A percentile compares a stretch with the other conserved stretches of the same genome.
phyloP scores from a whole-genome alignment of 202 grass and related monocot genomes.

The Zizania palustris region DNA sequence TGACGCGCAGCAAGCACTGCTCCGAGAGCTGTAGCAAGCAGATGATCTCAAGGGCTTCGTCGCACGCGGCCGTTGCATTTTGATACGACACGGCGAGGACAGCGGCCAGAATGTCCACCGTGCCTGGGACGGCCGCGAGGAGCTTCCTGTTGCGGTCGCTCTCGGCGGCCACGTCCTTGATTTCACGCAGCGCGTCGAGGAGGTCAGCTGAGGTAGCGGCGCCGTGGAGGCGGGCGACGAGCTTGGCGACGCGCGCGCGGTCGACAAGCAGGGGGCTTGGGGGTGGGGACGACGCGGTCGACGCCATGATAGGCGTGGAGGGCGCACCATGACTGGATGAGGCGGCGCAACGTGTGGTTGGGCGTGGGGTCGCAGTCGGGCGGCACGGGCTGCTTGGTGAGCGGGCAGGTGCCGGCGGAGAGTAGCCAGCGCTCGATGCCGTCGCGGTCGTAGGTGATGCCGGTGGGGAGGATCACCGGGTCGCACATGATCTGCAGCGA shows the following conservation, averaged over 20 bases:
- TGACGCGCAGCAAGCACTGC: background rate
- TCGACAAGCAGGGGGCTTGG: conserved; percentile 37
- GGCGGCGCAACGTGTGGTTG: conserved; percentile 65
- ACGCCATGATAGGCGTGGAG: conserved; percentile 17
- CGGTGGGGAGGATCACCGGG: conserved; percentile 61
- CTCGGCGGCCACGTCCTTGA: conserved; percentile 40
- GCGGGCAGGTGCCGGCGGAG: conserved; percentile 46
- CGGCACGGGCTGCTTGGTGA: conserved; percentile 59
- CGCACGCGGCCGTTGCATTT: background rate
- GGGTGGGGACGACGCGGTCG: background rate
- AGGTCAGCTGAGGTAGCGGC: background rate
- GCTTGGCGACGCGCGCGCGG: conserved; percentile 30
- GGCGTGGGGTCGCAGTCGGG: conserved; percentile 50
- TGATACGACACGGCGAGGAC: background rate
- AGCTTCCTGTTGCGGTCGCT: conserved; percentile 40
- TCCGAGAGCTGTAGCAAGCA: conserved; percentile 39
- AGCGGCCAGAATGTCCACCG: conserved; percentile 14
- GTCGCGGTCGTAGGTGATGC: conserved; percentile 69
- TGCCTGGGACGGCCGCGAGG: conserved; percentile 31
- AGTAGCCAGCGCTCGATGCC: conserved; percentile 71
- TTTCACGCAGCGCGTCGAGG: conserved; percentile 34
- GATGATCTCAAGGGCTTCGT: conserved; percentile 43
- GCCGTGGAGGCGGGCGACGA: conserved; percentile 38
- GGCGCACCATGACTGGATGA: conserved; percentile 59
- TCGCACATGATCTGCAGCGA: conserved; percentile 65